Evolutionary conservation across 78 protist genomes (phyloP), one percentile per base, ranked within the genome.

Genomic region (Bigelowiella natans): DNA sequence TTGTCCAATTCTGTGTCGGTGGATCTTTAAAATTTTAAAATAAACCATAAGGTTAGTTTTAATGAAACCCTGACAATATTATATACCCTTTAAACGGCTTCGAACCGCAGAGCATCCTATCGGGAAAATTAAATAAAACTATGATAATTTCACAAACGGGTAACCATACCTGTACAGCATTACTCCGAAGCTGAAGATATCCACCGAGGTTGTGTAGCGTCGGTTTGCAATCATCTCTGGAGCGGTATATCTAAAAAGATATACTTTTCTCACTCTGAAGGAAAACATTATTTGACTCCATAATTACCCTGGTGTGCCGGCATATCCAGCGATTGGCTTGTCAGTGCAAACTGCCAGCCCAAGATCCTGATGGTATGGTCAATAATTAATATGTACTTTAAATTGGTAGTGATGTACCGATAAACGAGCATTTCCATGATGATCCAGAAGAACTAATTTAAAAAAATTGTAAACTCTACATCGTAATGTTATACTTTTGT

Each of bases 261-360:
- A n/a, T n/a, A n/a, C n/a, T n/a, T n/a, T n/a, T n/a, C n/a, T n/a
- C n/a, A n/a, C n/a, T n/a, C n/a, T n/a, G n/a, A n/a, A n/a, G n/a
- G n/a, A n/a, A n/a, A n/a, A n/a, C n/a, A n/a, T n/a, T n/a, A n/a
- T n/a, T n/a, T n/a, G n/a, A n/a, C n/a, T n/a, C n/a, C n/a, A n/a
- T n/a, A 51, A 18, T 26, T 51, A 51, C 36, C 89, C 89, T 7
- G 89, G 89, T 26, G 89, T 87, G 2, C 89, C 89, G 38, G 89
- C 89, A 31, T 87, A 87, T 11, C 89, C 89, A 3, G 31, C n/a
- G 18, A 87, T 87, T 2, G 11, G 11, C 40, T 11, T 87, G 18
- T 40, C 89, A 40, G 83, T 18, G 40, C 31, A 2, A 40, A 87
- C 89, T 7, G 89, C 89, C 2, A 87, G 64, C 7, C 89, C 89